phyloP scores from a whole-genome alignment of 495 filamentous ascomycete species.

The Aspergillus indologenus region DNA sequence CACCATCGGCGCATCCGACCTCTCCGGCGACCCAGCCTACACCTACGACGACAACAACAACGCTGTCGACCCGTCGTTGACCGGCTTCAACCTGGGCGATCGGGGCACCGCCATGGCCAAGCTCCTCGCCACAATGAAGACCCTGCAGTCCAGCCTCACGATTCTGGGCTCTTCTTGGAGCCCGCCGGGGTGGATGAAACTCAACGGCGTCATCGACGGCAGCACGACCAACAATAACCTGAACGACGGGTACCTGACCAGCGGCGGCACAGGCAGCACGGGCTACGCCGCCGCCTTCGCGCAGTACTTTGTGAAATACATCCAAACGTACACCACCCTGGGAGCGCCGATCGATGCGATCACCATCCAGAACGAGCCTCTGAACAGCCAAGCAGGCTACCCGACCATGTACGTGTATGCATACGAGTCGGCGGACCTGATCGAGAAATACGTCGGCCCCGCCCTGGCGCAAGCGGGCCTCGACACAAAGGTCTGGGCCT shows the following conservation, averaged over 20 bases:
- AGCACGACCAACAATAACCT: constrained; percentile 49
- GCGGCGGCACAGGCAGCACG: constrained; percentile 21
- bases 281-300: constrained; percentile 45
- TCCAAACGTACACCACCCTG: constrained; percentile 44
- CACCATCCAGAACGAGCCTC: constrained; percentile 56
- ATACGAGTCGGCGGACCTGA: constrained; percentile 46
- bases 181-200: constrained; percentile 58
- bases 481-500: constrained; percentile 49
- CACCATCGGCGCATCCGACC: constrained; percentile 52
- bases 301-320: constrained; percentile 56
- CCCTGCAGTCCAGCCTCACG: constrained; percentile 37
- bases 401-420: constrained; percentile 54
- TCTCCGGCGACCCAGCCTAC: constrained; percentile 46
- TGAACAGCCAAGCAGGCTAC: constrained; percentile 51
- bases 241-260: constrained; percentile 37
- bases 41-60: constrained; percentile 51
- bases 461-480: constrained; percentile 41
- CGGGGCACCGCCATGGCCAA: constrained; percentile 52
- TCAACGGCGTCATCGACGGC: constrained; percentile 48
- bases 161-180: constrained; percentile 54
- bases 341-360: constrained; percentile 52
- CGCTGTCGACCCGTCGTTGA: constrained; percentile 37
- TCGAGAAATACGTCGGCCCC: constrained; percentile 49
- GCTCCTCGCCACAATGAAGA: constrained; percentile 27
- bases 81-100: constrained; percentile 45